phyloP scores from a whole-genome alignment of 305 asterid genomes.

The Fraxinus sp. region DNA sequence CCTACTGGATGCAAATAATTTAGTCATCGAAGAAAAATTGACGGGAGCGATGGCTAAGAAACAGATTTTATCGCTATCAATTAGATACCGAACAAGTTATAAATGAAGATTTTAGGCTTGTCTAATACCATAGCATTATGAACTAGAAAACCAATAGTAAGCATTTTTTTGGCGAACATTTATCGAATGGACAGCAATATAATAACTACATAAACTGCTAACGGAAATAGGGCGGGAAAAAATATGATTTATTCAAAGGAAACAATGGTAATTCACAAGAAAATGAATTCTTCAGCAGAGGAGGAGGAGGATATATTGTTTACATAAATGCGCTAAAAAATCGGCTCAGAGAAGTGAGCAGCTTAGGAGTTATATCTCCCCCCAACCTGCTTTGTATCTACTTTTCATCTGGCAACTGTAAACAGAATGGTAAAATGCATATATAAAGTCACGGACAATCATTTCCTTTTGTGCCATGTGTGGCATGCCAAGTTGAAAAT shows the following conservation, averaged over 20 bases:
- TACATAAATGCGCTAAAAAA: not conserved
- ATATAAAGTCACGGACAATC: conserved; percentile 21
- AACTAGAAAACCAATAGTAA: not conserved
- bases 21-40: not conserved
- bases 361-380: not conserved
- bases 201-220: not conserved
- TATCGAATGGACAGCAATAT: not conserved
- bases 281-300: not conserved
- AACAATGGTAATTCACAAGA: not conserved
- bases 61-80: not conserved
- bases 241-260: not conserved
- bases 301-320: not conserved
- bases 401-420: not conserved
- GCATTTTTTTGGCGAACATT: not conserved
- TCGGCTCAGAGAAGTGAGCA: not conserved
- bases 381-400: not conserved
- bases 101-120: not conserved
- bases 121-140: not conserved
- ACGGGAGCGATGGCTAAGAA: not conserved
- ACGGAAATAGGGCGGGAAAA: not conserved
- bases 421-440: conserved; percentile 23
- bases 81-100: not conserved
- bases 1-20: not conserved
- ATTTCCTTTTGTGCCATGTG: conserved; percentile 17
- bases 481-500: conserved; percentile 1